Evolutionary conservation across 352 stramenopile species (phyloP).

Genomic region (Globisporangium middletonii): DNA sequence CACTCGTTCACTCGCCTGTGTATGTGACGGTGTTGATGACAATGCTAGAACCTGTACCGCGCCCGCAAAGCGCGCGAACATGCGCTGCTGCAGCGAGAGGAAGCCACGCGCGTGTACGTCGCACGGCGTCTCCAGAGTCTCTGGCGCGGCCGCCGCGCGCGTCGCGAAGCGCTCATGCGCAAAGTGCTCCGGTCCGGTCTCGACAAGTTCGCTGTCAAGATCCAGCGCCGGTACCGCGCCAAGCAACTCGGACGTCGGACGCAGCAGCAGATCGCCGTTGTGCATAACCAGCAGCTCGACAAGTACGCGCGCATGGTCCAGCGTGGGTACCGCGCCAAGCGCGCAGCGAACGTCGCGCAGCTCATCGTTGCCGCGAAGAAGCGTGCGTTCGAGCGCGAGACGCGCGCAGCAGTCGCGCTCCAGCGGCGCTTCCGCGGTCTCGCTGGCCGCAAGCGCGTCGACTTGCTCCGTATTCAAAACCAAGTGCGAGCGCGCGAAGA

Average conservation of each 20-base stretch:
- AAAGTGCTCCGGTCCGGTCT: slow-evolving; percentile 37
- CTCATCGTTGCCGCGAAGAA: slow-evolving; percentile 24
- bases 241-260: slow-evolving; percentile 24
- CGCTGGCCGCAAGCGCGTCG: slow-evolving; percentile 26
- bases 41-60: slow-evolving; percentile 59
- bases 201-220: slow-evolving; percentile 49
- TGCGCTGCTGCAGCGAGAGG: slow-evolving; percentile 27
- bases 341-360: slow-evolving; percentile 31
- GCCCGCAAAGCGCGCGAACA: slow-evolving; percentile 28
- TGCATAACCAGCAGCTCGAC: slow-evolving; percentile 42
- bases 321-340: slow-evolving; percentile 47
- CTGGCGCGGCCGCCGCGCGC: slow-evolving; percentile 48
- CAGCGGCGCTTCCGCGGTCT: slow-evolving; percentile 53
- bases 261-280: slow-evolving; percentile 26
- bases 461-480: slow-evolving; percentile 24
- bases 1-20: not conserved
- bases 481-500: slow-evolving; percentile 27
- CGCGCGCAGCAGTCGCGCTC: slow-evolving; percentile 34
- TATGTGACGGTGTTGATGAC: too few relatives aligned
- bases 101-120: slow-evolving; percentile 32
- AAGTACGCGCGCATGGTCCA: slow-evolving; percentile 44
- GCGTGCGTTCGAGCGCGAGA: slow-evolving; percentile 29
- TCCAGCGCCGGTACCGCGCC: slow-evolving; percentile 62
- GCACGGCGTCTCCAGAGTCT: slow-evolving; percentile 53
- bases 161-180: slow-evolving; percentile 38